These are phyloP conservation scores for Emydomyces testavorans DNA, from an alignment of 2,329 filamentous ascomycete genomes.

Conservation along the genomic window DNA sequence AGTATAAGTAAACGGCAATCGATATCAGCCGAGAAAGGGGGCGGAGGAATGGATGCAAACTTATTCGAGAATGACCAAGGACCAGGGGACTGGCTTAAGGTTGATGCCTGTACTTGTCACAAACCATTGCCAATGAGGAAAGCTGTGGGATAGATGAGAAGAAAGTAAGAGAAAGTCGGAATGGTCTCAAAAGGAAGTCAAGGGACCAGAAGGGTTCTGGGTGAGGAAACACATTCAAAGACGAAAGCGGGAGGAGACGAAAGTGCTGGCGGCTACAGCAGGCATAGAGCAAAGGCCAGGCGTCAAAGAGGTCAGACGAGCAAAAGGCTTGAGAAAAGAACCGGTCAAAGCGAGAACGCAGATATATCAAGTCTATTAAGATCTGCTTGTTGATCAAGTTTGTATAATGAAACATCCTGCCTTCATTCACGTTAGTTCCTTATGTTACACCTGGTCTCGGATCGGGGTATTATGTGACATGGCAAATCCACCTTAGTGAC, in stretches of 20 bases:
- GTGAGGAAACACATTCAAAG: no score
- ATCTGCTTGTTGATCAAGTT: conserved; percentile 1
- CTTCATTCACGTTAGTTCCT: background rate
- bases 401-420: background rate
- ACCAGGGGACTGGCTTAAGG: background rate
- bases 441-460: conserved; percentile 9
- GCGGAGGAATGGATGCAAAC: background rate
- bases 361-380: conserved; percentile 10
- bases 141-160: background rate
- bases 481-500: background rate
- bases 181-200: no score
- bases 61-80: background rate
- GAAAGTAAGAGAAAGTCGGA: background rate
- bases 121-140: background rate
- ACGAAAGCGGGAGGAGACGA: background rate
- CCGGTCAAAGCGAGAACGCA: conserved; percentile 2
- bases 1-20: conserved; percentile 1
- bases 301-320: conserved; percentile 1
- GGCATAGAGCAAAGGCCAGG: conserved; percentile 3
- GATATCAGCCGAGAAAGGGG: background rate
- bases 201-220: no score
- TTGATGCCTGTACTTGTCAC: no score
- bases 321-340: conserved; percentile 2
- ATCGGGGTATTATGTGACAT: conserved; percentile 5
- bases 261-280: background rate